These are phyloP conservation scores for Kingdonia uniflora DNA, from an alignment of 164 flowering plant species.

Conservation along the genomic window DNA sequence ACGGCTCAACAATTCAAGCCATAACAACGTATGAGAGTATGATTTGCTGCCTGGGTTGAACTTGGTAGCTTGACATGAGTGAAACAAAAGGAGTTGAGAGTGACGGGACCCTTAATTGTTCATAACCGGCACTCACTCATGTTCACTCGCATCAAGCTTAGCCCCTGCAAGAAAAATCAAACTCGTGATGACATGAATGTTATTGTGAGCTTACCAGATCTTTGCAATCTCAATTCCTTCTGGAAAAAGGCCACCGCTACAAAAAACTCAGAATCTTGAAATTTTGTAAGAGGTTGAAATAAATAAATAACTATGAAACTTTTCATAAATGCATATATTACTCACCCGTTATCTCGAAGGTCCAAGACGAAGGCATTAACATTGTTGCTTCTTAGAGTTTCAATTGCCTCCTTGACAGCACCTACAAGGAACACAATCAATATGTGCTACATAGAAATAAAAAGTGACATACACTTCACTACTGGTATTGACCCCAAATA, in stretches of 20 bases:
- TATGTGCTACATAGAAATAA: no score
- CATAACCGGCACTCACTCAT: no score
- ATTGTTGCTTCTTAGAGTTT: conserved; percentile 54
- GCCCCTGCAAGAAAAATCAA: no score
- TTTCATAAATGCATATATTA: conserved; percentile 2
- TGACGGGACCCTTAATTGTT: no score
- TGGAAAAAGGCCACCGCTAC: conserved; percentile 98
- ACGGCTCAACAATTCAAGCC: no score
- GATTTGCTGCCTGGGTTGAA: neutral
- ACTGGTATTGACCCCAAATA: no score
- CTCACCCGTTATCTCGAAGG: conserved; percentile 95
- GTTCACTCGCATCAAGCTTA: no score
- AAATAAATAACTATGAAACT: neutral
- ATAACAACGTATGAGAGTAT: no score
- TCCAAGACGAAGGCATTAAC: conserved; percentile 88
- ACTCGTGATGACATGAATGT: neutral
- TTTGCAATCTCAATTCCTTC: conserved; percentile 98
- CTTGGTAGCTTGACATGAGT: no score
- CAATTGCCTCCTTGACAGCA: conserved; percentile 87
- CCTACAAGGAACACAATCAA: conserved; percentile 25
- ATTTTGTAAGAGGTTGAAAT: conserved; percentile 7
- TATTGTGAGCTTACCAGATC: conserved; percentile 57
- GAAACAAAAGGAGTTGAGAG: no score
- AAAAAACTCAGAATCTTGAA: conserved; percentile 33
- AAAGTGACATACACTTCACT: no score